Evolutionary conservation across 164 flowering plant genomes (phyloP), one percentile per base, ranked within the genome.

Genomic region (Macadamia tetraphylla): DNA sequence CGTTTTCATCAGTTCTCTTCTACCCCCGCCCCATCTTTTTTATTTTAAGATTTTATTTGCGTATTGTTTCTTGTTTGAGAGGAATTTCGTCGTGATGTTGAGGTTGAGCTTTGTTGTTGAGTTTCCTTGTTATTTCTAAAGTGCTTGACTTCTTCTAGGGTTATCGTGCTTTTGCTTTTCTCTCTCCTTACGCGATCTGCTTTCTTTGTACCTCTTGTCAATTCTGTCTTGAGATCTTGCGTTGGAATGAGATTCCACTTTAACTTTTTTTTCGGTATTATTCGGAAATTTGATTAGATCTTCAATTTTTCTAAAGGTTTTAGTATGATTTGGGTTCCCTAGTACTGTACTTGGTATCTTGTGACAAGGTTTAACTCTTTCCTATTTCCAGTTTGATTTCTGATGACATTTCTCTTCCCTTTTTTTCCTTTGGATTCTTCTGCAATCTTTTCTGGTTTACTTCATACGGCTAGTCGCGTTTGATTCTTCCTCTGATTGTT

Each of bases 401-500:
- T 46, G 12, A 46, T 46, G 51, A 8, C 51, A 14, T 17, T 9
- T 49, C 67, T 23, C 44, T 17, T 30, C 3, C 48, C 55, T 55
- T 29, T 70, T 62, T 64, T 68, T 70, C 31, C 23, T 9, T 60
- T 61, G 30, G 32, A 60, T 63, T 70, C 43, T 17, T 43, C 66
- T 62, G 40, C 53, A 69, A 63, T 69, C 17, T 51, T 15, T 32
- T 71, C 63, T 68, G 53, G 67, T 6, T 30, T 64, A 43, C 49
- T 64, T 68, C 44, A 46, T 42, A 48, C 40, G 59, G 44, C 58
- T 55, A 67, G 15, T 57, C 13, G 51, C 1, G 51, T 60, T 40
- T 65, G 58, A 58, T 71, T 65, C 71, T 75, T 35, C 68, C 74
- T 53, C 29, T 65, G 58, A 58, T 71, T 65, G 67, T 75, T 35